phyloP scores from a whole-genome alignment of 768 basidiomycete genomes.

The Amanita subjunquillea region DNA sequence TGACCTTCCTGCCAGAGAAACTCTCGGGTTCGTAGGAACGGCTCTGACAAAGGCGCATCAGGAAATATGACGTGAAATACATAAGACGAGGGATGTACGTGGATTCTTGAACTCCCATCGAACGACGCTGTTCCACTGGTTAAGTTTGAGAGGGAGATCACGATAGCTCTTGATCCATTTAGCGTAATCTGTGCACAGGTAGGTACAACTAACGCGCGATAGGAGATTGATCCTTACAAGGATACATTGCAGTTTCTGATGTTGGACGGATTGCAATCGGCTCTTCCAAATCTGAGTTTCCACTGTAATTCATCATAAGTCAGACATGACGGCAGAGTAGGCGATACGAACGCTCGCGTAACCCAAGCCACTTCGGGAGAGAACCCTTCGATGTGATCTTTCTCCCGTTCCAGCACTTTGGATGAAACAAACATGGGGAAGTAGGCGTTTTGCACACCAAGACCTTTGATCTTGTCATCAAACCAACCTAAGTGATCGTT shows the following conservation, averaged over 20 bases:
- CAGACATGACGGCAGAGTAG: not conserved
- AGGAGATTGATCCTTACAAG: conserved; percentile 45
- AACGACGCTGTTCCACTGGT: conserved; percentile 99
- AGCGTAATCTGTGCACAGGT: conserved; percentile 63
- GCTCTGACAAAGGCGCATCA: conserved; percentile 38
- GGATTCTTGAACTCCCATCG: conserved; percentile 99
- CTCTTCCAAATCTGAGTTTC: conserved; percentile 89
- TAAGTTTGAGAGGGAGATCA: conserved; percentile 92
- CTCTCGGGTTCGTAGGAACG: conserved; percentile 97
- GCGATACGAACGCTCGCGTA: conserved; percentile 73
- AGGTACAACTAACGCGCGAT: not conserved
- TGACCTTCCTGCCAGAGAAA: conserved; percentile 99
- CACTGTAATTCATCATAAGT: conserved; percentile 35
- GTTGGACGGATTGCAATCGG: conserved; percentile 97
- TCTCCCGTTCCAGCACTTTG: conserved; percentile 91
- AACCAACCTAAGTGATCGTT: conserved; percentile 67
- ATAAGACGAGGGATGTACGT: conserved; percentile 38
- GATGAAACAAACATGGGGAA: conserved; percentile 98
- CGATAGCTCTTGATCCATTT: conserved; percentile 99
- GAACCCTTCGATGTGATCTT: conserved; percentile 98
- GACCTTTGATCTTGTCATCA: conserved; percentile 81
- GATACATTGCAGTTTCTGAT: conserved; percentile 99
- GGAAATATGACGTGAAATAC: not conserved
- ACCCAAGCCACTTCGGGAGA: conserved; percentile 99
- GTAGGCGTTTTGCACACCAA: conserved; percentile 95